Evolutionary conservation across 768 basidiomycete species (phyloP).

Genomic region (Pleurotus salmoneostramineus): DNA sequence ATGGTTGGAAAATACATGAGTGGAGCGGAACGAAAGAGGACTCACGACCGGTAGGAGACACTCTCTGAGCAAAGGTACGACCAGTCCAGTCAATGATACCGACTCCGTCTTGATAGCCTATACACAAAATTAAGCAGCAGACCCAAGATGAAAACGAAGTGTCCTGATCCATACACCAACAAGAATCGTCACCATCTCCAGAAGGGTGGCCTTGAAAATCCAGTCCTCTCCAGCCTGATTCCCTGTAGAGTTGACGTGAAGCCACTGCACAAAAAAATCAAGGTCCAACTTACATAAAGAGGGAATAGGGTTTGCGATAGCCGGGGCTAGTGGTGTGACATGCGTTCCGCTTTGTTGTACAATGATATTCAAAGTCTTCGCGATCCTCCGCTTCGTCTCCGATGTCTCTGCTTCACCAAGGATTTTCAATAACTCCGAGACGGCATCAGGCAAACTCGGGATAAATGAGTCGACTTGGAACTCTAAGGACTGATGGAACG

Average conservation of each 20-base stretch:
- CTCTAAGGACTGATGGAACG: conserved; percentile 45
- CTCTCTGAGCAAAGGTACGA: conserved; percentile 63
- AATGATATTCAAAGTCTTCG: conserved; percentile 61
- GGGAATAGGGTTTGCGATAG: conserved; percentile 64
- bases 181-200: conserved; percentile 68
- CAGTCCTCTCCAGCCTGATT: conserved; percentile 60
- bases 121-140: background rate
- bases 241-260: conserved; percentile 44
- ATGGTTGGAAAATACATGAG: conserved; percentile 1
- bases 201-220: conserved; percentile 66
- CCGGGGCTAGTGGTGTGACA: conserved; percentile 63
- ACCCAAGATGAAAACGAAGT: background rate
- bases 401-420: conserved; percentile 70
- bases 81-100: conserved; percentile 44
- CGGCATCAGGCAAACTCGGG: conserved; percentile 59
- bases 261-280: background rate
- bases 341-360: conserved; percentile 56
- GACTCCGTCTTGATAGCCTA: conserved; percentile 71
- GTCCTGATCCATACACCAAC: conserved; percentile 45
- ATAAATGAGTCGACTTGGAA: conserved; percentile 63
- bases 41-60: conserved; percentile 55
- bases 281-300: conserved; percentile 57
- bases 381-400: conserved; percentile 76
- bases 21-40: background rate
- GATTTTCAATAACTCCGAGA: conserved; percentile 66